Evolutionary conservation across 2,329 filamentous ascomycete genomes (phyloP).

Genomic region (Fusarium abutilonis): DNA sequence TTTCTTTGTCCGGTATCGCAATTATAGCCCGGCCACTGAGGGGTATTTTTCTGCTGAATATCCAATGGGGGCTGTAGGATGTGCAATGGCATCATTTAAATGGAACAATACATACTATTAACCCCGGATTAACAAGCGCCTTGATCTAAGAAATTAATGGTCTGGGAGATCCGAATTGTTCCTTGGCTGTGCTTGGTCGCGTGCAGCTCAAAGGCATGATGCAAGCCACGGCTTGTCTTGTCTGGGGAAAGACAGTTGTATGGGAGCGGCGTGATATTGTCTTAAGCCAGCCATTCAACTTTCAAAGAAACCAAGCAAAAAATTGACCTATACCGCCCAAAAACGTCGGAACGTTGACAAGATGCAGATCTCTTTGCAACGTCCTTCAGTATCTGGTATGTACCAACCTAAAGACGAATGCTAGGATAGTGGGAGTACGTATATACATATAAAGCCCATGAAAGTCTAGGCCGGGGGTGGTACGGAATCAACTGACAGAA

Average conservation of each 20-base stretch:
- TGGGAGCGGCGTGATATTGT: too few relatives aligned
- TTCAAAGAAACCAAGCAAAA: too few relatives aligned
- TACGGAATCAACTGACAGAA: slow-evolving; percentile 32
- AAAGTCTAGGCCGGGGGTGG: neutral
- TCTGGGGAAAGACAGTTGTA: neutral
- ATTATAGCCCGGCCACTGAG: neutral
- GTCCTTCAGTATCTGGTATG: too few relatives aligned
- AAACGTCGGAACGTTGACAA: too few relatives aligned
- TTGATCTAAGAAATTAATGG: neutral
- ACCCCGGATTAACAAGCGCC: slow-evolving; percentile 2
- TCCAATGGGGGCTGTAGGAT: slow-evolving; percentile 6
- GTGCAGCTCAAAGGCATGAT: slow-evolving; percentile 18
- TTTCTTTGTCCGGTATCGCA: neutral
- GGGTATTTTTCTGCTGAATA: neutral
- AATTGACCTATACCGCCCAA: too few relatives aligned
- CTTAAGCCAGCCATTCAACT: too few relatives aligned
- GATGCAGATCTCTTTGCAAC: too few relatives aligned
- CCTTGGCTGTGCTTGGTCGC: slow-evolving; percentile 6
- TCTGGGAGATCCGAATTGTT: slow-evolving; percentile 2
- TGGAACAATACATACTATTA: neutral
- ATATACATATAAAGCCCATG: neutral
- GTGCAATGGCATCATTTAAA: slow-evolving; percentile 27
- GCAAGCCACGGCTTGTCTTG: slow-evolving; percentile 5
- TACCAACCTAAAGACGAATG: neutral
- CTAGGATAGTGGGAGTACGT: too few relatives aligned